These are phyloP conservation scores for Lipomyces mesembrius DNA, from an alignment of 805 yeast genomes.

Conservation along the genomic window DNA sequence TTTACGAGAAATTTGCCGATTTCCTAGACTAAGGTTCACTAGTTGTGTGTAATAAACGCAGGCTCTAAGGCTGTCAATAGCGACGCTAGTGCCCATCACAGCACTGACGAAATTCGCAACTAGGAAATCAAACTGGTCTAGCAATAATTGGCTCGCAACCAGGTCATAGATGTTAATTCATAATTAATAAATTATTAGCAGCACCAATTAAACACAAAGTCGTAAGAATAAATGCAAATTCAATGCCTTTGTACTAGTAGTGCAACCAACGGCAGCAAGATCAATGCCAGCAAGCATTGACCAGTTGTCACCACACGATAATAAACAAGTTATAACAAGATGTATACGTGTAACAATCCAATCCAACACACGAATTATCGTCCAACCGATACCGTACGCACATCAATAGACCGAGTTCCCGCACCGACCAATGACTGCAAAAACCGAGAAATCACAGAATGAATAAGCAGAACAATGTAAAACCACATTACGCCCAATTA, in stretches of 20 bases:
- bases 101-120: no score
- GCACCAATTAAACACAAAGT: background rate
- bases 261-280: background rate
- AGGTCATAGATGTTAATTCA: background rate
- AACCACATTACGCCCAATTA: background rate
- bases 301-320: background rate
- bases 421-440: constrained; percentile 2
- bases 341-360: background rate
- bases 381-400: background rate
- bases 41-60: no score
- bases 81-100: no score
- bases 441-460: background rate
- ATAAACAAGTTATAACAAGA: background rate
- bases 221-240: background rate
- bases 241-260: background rate
- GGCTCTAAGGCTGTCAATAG: no score
- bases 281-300: constrained; percentile 1
- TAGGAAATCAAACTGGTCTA: no score
- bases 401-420: background rate
- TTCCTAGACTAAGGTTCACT: no score
- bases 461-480: background rate
- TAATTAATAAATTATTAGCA: background rate
- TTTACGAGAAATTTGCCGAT: no score
- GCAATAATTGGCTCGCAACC: background rate
- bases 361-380: background rate